A percentile compares a stretch with the other conserved stretches of the same genome.
phyloP scores from a whole-genome alignment of 306 rosid genomes.

The Citrullus colocynthis region DNA sequence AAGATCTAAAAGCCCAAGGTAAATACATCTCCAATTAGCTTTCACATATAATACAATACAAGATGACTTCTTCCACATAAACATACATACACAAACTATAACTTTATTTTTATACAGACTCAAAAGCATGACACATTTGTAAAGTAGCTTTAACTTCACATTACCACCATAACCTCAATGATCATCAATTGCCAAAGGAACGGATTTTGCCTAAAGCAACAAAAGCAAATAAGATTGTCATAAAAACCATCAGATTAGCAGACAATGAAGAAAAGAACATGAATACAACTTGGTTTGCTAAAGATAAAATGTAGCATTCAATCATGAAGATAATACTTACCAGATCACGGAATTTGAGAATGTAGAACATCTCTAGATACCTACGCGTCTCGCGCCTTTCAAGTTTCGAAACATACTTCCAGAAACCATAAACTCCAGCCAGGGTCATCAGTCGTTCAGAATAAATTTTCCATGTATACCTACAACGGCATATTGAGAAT shows the following conservation, averaged over 20 bases:
- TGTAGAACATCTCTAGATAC: slow-evolving; percentile 93
- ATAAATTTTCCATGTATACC: slow-evolving; percentile 94
- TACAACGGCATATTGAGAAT: background rate
- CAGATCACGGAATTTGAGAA: slow-evolving; percentile 84
- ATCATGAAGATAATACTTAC: slow-evolving; percentile 28
- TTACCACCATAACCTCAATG: background rate
- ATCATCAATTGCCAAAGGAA: slow-evolving; percentile 51
- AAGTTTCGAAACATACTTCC: slow-evolving; percentile 87
- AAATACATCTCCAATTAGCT: background rate
- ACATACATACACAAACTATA: background rate
- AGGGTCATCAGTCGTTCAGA: slow-evolving; percentile 83
- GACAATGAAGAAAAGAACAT: background rate
- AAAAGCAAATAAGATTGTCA: background rate
- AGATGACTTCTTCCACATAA: background rate
- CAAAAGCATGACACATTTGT: slow-evolving; percentile 41
- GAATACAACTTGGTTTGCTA: background rate
- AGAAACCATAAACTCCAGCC: slow-evolving; percentile 89
- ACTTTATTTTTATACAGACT: slow-evolving; percentile 21
- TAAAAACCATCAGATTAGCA: background rate
- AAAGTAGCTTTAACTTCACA: slow-evolving; percentile 12
- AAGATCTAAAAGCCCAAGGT: background rate
- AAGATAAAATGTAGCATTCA: background rate
- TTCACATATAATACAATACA: background rate
- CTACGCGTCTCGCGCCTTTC: slow-evolving; percentile 82
- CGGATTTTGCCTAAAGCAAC: slow-evolving; percentile 55